phyloP scores from a whole-genome alignment of 1,284 basidiomycete genomes.

The Ganoderma lucidum region DNA sequence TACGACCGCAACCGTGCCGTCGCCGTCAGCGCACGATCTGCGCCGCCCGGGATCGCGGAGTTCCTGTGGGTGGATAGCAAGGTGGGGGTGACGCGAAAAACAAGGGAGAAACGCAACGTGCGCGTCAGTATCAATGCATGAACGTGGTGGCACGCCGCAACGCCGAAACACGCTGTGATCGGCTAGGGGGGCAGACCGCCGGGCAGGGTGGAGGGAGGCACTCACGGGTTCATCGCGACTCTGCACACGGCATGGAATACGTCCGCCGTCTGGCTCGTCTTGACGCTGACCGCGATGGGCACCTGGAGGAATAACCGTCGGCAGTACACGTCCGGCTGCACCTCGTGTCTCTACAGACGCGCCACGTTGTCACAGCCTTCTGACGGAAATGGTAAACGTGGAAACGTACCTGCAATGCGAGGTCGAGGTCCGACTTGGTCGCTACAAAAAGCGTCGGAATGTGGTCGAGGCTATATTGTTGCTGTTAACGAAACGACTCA shows the following conservation, averaged over 20 bases:
- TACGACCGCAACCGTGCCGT: constrained; percentile 73
- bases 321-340: constrained; percentile 98
- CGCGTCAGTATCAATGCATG: constrained; percentile 17
- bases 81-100: not conserved
- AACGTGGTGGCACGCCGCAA: constrained; percentile 7
- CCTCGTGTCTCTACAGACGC: constrained; percentile 84
- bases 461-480: constrained; percentile 95
- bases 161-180: constrained; percentile 27
- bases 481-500: constrained; percentile 54
- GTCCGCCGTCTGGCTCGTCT: constrained; percentile 87
- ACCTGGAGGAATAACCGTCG: constrained; percentile 85
- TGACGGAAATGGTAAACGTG: constrained; percentile 13
- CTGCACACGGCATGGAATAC: constrained; percentile 87
- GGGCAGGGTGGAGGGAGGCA: constrained; percentile 24
- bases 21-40: constrained; percentile 75
- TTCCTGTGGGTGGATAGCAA: constrained; percentile 48
- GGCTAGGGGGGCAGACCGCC: constrained; percentile 14
- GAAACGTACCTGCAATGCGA: constrained; percentile 84
- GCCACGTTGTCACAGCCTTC: constrained; percentile 26
- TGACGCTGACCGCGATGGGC: constrained; percentile 91
- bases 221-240: constrained; percentile 86
- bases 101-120: constrained; percentile 1
- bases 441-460: constrained; percentile 98
- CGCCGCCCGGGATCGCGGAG: constrained; percentile 79
- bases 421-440: constrained; percentile 97